These are phyloP conservation scores for Vitis vinifera DNA, from an alignment of 164 flowering plant genomes.

Conservation along the genomic window DNA sequence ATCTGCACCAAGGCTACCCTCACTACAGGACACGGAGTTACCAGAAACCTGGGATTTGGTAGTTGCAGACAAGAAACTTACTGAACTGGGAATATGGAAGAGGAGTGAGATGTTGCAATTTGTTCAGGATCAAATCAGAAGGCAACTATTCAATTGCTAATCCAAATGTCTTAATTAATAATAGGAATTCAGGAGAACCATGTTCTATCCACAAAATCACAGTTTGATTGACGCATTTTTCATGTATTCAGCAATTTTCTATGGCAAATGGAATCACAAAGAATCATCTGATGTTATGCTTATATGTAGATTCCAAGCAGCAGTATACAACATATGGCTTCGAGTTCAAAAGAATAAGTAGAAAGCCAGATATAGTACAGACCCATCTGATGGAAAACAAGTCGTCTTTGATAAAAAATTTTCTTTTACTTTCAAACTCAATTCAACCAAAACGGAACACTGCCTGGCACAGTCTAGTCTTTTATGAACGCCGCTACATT, in stretches of 20 bases:
- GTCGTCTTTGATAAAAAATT: background rate
- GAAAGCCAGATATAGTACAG: background rate
- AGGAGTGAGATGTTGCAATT: constrained; percentile 39
- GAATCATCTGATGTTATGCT: background rate
- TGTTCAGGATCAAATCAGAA: constrained; percentile 35
- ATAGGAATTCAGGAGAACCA: background rate
- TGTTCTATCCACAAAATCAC: too few relatives aligned
- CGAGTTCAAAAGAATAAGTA: background rate
- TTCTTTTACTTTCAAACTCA: background rate
- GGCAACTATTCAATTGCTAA: constrained; percentile 18
- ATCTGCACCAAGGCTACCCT: constrained; percentile 26
- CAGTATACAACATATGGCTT: background rate
- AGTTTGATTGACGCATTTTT: background rate
- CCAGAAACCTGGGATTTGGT: constrained; percentile 27
- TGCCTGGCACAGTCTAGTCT: too few relatives aligned
- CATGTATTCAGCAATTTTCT: background rate
- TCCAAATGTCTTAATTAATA: constrained; percentile 27
- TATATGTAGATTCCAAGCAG: background rate
- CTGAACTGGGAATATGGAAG: constrained; percentile 14
- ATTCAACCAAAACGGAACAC: background rate
- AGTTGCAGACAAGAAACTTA: constrained; percentile 13
- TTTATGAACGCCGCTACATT: too few relatives aligned
- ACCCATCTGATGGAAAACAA: background rate
- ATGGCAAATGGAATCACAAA: background rate
- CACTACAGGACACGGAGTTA: constrained; percentile 16